A percentile compares a stretch with the other conserved stretches of the same genome.
Evolutionary conservation across 306 rosid species (phyloP).

Genomic region (Potentilla sterilis): DNA sequence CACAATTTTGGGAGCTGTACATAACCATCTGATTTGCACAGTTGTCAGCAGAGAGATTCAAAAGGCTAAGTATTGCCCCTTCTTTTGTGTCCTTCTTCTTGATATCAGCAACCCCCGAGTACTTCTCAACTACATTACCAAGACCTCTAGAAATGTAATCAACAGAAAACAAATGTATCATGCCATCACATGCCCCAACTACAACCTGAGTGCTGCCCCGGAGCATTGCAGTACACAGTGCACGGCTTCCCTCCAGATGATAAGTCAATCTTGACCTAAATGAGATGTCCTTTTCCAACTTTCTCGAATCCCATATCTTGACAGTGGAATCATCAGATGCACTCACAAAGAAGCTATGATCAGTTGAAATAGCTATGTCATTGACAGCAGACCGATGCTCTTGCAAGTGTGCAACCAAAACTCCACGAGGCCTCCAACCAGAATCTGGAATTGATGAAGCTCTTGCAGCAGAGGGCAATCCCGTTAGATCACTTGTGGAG

Average conservation of each 20-base stretch:
- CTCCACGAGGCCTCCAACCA: conserved; percentile 98
- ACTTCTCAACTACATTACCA: conserved; percentile 89
- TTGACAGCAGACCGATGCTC: conserved; percentile 93
- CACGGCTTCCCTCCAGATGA: conserved; percentile 94
- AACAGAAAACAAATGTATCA: conserved; percentile 80
- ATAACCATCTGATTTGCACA: conserved; percentile 54
- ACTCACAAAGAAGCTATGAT: conserved; percentile 89
- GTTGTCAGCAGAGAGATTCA: conserved; percentile 65
- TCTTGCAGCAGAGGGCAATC: conserved; percentile 62
- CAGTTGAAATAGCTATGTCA: conserved; percentile 85
- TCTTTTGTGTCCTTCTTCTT: conserved; percentile 87
- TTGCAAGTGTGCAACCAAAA: conserved; percentile 95
- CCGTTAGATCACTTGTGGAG: conserved; percentile 55
- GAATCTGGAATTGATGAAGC: conserved; percentile 69
- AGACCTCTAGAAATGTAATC: conserved; percentile 86
- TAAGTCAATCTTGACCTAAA: conserved; percentile 93
- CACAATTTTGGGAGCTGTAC: conserved; percentile 91
- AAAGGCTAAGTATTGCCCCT: conserved; percentile 78
- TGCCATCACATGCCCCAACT: conserved; percentile 95
- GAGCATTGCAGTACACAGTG: conserved; percentile 80
- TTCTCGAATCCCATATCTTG: conserved; percentile 95
- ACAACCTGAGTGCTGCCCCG: conserved; percentile 82
- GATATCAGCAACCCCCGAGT: conserved; percentile 86
- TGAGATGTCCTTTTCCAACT: conserved; percentile 93
- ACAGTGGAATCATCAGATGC: conserved; percentile 95